Evolutionary conservation across 2,329 filamentous ascomycete genomes (phyloP), one percentile per base, ranked within the genome.

Genomic region (Cladophialophora bantiana): DNA sequence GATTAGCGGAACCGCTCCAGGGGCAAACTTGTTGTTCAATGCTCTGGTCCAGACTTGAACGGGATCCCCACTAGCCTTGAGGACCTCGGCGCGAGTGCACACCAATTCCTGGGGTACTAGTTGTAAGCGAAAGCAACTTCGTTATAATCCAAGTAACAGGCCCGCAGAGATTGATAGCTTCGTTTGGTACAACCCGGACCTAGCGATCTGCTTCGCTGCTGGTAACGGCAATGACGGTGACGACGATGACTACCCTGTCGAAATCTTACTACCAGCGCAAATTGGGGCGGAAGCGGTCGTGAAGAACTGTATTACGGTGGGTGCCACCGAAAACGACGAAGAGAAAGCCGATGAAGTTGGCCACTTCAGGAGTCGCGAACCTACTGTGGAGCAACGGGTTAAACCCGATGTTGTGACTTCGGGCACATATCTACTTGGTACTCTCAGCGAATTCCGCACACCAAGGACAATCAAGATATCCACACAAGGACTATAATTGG

Each of bases 241-340:
- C 38, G 40, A 36, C 9, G 66, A 70, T 38, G 71, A 71, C 13
- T 38, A 55, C 13, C 66, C 69, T 26, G 69, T 72, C 56, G 38
- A 38, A 15, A 62, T 59, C 35, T 68, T 70, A 31, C 68, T 74
- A 40, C n/a, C n/a, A n/a, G n/a, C n/a, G n/a, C n/a, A n/a, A n/a
- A n/a, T n/a, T n/a, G 71, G 71, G 7, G 60, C 69, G 10, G 62
- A 73, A 56, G 69, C 70, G 0, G 68, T 68, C 1, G 69, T 71
- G 7, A 74, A 74, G 62, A 74, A 74, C 53, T 73, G 71, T 64
- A 73, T 74, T 45, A 74, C 73, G 1, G 72, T 74, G 15, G 73
- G 73, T 26, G 73, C 73, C 9, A 71, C 62, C n/a, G 68, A 71
- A 34, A 74, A 70, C 50, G n/a, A n/a, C n/a, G n/a, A n/a, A n/a